Base-by-base conservation (phyloP, 805 yeast species). In the Spathaspora hagerdaliae region DNA sequence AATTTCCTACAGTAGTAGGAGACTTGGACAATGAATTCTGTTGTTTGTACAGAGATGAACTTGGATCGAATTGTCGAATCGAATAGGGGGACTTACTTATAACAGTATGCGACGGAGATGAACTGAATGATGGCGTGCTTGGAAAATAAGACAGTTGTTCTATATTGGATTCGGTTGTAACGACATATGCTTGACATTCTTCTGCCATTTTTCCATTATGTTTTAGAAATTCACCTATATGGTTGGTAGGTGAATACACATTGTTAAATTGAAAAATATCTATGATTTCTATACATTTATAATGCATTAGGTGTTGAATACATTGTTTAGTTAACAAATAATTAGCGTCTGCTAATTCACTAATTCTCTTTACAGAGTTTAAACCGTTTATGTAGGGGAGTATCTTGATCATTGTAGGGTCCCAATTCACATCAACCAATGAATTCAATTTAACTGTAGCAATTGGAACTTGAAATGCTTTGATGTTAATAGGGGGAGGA, bases 381-480 rank as follows among this genome's bases (percentile, higher is more conserved):
- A 90, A 73, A 1, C 99, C 99, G 57, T 94, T 81, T 41, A 94
- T 88, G 53, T 74, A 85, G 0, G 97, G 96, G 9, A 88, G 66
- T 24, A 94, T 87, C 53, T 86, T 84, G 39, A 89, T 72, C 94
- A 94, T 85, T 1, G 98, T 92, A 1, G 97, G 97, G 63, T 94
- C 99, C 97, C 99, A 94, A 56, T 87, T 85, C 7, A 87, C 85
- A 63, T 94, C 99, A 37, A 88, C 83, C 50, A 94, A 71, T 34
- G 78, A 69, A 27, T 76, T 75, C 31, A 94, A 67, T 43, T 82
- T 81, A 1, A 94, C 96, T 0, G 92, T 83, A n/a, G 95, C 80
- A 5, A 91, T 79, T 0, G 99, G 99, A 0, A 94, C 99, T 61
- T 92, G 96, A 55, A 74, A 87, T 0, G 95, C 80, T 41, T 82